Evolutionary conservation across 352 stramenopile species (phyloP).

Genomic region (Phytophthora chlamydospora): DNA sequence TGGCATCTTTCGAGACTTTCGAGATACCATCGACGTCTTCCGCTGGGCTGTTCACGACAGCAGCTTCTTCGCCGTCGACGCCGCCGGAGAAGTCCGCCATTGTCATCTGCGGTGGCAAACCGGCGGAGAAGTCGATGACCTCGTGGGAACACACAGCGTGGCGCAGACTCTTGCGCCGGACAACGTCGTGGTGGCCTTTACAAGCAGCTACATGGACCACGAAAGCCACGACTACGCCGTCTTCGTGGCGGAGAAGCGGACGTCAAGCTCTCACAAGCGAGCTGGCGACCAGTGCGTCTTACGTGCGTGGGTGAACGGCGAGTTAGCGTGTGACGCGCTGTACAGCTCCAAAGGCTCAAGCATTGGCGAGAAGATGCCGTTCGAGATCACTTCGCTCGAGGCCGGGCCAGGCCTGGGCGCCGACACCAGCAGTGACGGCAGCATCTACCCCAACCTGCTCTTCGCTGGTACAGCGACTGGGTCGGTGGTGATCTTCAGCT

Average conservation of each 20-base stretch:
- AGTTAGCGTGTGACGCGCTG: conserved; percentile 51
- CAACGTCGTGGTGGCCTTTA: conserved; percentile 34
- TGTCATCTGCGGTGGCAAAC: conserved; percentile 41
- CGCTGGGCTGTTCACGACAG: conserved; percentile 56
- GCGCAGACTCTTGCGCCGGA: conserved; percentile 28
- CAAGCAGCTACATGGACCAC: conserved; percentile 37
- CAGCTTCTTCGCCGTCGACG: conserved; percentile 54
- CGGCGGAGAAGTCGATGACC: conserved; percentile 52
- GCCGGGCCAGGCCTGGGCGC: conserved; percentile 30
- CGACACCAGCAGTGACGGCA: conserved; percentile 5
- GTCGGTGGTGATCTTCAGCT: conserved; percentile 53
- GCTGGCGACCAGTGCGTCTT: conserved; percentile 25
- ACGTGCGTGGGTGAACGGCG: conserved; percentile 62
- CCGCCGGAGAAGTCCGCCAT: conserved; percentile 42
- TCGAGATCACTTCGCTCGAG: conserved; percentile 53
- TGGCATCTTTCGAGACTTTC: conserved; percentile 51
- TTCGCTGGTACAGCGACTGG: conserved; percentile 54
- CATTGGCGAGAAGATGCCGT: conserved; percentile 28
- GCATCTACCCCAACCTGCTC: conserved; percentile 39
- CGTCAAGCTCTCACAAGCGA: conserved; percentile 1
- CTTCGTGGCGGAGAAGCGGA: conserved; percentile 51
- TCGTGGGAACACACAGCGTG: conserved; percentile 36
- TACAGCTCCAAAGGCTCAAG: conserved; percentile 8
- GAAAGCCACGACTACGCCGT: conserved; percentile 65
- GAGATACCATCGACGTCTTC: conserved; percentile 43